phyloP scores from a whole-genome alignment of 805 yeast genomes.

The Alloascoidea hylecoeti region DNA sequence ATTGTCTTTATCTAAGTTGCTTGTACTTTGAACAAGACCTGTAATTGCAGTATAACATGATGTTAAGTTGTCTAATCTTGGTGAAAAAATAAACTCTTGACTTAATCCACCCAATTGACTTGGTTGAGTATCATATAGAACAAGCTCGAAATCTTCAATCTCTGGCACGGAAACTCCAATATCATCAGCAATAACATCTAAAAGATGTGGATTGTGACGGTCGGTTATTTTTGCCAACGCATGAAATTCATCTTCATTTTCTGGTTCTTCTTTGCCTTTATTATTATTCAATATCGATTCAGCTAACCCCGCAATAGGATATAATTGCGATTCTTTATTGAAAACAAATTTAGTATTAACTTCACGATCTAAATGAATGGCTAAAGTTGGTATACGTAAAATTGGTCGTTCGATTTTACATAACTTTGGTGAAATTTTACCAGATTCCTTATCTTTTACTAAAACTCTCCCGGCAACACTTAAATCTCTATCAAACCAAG shows the following conservation, averaged over 20 bases:
- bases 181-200: conserved; percentile 57
- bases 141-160: conserved; percentile 83
- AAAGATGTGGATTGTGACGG: conserved; percentile 66
- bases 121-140: conserved; percentile 74
- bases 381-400: conserved; percentile 85
- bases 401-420: conserved; percentile 75
- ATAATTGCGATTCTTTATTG: conserved; percentile 75
- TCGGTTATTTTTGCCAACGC: conserved; percentile 49
- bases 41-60: conserved; percentile 72
- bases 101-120: conserved; percentile 79
- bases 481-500: conserved; percentile 94
- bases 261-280: conserved; percentile 8
- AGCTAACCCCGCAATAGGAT: conserved; percentile 70
- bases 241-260: conserved; percentile 38
- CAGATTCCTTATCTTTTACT: conserved; percentile 31
- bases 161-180: conserved; percentile 32
- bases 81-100: conserved; percentile 84
- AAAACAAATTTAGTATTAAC: conserved; percentile 72
- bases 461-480: conserved; percentile 87
- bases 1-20: conserved; percentile 26
- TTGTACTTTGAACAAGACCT: conserved; percentile 42
- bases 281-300: conserved; percentile 21
- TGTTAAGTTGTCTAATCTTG: conserved; percentile 82
- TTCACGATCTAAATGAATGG: conserved; percentile 78
- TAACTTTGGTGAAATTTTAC: conserved; percentile 45